Base-by-base conservation (phyloP, 1,139 yeast genomes). In the Sugiyamaella pinicola region DNA sequence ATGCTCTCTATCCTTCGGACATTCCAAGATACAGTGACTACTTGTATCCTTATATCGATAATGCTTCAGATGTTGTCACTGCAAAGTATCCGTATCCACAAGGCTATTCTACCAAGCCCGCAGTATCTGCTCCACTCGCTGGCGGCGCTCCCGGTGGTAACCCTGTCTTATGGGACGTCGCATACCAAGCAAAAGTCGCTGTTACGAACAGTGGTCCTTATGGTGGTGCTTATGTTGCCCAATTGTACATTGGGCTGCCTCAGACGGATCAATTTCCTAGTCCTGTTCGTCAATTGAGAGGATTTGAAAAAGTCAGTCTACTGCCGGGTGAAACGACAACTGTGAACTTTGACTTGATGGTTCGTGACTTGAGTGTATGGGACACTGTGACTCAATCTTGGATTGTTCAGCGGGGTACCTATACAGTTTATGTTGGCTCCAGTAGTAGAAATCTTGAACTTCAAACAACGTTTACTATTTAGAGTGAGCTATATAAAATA, bases 91-190 rank as follows among this genome's bases (percentile, higher is more conserved):
- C 78, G 41, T 81, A 78, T 62, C 85, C 86, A 0, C 68, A 69
- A 13, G 82, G 82, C 0, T 81, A 79, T 61, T 66, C 72, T 3
- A 77, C 77, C 9, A 74, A 72, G 21, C 61, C 61, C 61, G 22
- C 64, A 58, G 38, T 62, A 53, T 34, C 61, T 54, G 79, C 82
- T 0, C 75, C 79, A 2, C 63, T 76, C 6, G 72, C 82, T 12
- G 86, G 86, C 1, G 85, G 85, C 18, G 84, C 81, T 0, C 66
- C 79, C 28, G 87, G 86, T 1, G 80, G 79, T 2, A 71, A 74
- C 59, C 75, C 74, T 12, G 74, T 72, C 1, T 65, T 75, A 34
- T 76, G 76, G 75, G 73, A 73, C 26, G 62, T 61, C 9, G 69
- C 79, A 45, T 82, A 80, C 64, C 69, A 74, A 47, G 83, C 81